These are phyloP conservation scores for Clitoria ternatea DNA, from an alignment of 306 rosid genomes.

Conservation along the genomic window DNA sequence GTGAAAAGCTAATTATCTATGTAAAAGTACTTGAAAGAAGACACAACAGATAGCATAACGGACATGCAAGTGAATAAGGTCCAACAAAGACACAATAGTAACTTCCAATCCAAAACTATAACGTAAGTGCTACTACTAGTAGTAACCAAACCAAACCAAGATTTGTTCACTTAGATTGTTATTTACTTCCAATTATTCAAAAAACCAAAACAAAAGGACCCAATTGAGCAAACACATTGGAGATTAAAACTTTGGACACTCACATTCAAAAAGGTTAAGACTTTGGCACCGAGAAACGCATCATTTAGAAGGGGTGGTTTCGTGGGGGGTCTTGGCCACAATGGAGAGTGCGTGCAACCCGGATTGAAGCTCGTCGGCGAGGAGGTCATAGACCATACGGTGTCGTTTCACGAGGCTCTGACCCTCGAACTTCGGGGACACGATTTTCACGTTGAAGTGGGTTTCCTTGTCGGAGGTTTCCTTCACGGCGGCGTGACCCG, in stretches of 20 bases:
- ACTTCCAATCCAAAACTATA: neutral
- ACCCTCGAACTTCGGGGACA: conserved; percentile 70
- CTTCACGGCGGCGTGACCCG: conserved; percentile 72
- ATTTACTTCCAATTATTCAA: neutral
- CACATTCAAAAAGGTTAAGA: neutral
- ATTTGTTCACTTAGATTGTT: neutral
- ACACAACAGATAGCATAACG: neutral
- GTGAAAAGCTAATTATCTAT: neutral
- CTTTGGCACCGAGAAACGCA: neutral
- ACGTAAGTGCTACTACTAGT: neutral
- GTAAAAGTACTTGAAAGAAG: neutral
- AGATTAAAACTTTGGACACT: neutral
- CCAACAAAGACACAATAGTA: neutral
- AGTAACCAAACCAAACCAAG: neutral
- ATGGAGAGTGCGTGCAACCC: conserved; percentile 37
- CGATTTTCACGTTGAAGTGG: conserved; percentile 74
- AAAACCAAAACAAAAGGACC: neutral
- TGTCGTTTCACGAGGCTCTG: conserved; percentile 39
- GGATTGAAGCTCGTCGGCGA: conserved; percentile 28
- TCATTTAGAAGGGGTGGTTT: neutral
- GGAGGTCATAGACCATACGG: conserved; percentile 38
- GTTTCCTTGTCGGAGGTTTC: conserved; percentile 48
- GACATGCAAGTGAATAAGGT: neutral
- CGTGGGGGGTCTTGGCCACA: conserved; percentile 28
- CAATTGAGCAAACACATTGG: neutral